These are phyloP conservation scores for Acacia concinna DNA, from an alignment of 331 rosid species.

Conservation along the genomic window DNA sequence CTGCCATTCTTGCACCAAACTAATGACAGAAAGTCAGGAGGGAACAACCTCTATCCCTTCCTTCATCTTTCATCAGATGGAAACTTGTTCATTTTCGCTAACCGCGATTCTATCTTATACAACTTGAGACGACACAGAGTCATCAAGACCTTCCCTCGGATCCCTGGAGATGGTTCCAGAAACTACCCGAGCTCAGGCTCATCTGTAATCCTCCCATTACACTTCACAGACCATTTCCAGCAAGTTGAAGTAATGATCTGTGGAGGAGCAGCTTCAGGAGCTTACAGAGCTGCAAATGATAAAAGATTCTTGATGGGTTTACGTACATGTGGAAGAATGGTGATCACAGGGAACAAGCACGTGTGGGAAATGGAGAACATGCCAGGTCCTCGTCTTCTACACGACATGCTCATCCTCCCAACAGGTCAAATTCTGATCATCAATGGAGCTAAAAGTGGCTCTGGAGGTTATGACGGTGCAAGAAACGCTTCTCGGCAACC, in stretches of 20 bases:
- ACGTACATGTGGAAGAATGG: conserved; percentile 82
- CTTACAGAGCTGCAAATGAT: conserved; percentile 45
- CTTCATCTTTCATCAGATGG: conserved; percentile 75
- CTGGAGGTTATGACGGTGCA: conserved; percentile 68
- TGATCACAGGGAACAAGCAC: conserved; percentile 58
- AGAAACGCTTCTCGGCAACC: conserved; percentile 68
- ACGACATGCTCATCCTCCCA: conserved; percentile 77
- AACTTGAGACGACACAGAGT: conserved; percentile 49
- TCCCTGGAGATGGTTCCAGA: conserved; percentile 67
- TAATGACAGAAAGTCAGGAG: conserved; percentile 33
- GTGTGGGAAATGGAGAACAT: conserved; percentile 78
- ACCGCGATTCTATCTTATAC: conserved; percentile 68
- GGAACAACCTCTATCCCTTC: conserved; percentile 83
- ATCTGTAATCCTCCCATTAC: conserved; percentile 71
- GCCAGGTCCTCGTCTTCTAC: conserved; percentile 75
- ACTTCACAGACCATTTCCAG: conserved; percentile 47
- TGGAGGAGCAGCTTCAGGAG: conserved; percentile 77
- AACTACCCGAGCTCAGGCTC: conserved; percentile 87
- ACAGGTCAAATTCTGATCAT: conserved; percentile 65
- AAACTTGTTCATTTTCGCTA: conserved; percentile 71
- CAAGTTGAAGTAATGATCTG: conserved; percentile 74
- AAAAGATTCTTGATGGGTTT: conserved; percentile 52
- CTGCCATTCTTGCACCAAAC: conserved; percentile 70
- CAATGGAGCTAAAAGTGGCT: conserved; percentile 70
- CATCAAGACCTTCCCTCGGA: conserved; percentile 68